Evolutionary conservation across 2,329 filamentous ascomycete genomes (phyloP), one percentile per base, ranked within the genome.

Genomic region (Parastagonospora nodorum): DNA sequence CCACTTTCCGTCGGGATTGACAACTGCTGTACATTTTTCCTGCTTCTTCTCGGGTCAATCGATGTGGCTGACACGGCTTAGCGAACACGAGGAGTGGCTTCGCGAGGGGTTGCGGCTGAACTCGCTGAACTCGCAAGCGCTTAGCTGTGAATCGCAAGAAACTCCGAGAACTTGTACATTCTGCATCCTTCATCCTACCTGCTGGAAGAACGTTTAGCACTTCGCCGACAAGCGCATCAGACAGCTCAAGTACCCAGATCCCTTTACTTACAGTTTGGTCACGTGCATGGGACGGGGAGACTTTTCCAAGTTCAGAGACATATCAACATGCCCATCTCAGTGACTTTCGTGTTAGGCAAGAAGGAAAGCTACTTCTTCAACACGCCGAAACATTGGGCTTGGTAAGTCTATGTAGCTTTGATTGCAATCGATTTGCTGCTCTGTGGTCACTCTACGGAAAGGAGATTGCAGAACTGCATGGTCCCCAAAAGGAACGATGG

Each of bases 351-450:
- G 8, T 55, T 71, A 45, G 68, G 68, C 14, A 11, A 54, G 27
- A 68, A 69, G 33, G 56, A 65, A 30, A 48, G 60, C 0, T 71
- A 71, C 49, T 69, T 71, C 57, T 71, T 71, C 43, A 71, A 69
- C 44, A 68, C 56, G 36, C 68, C 68, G 27, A 69, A 64, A 8
- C 68, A 69, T 45, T 69, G 67, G 67, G 66, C 67, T 16, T 61
- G 66, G 64, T 68, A 50, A 55, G 63, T 55, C 38, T 4, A 8
- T 15, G 28, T 24, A 6, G 40, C 11, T 38, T 15, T 29, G 15
- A n/a, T 4, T 24, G 19, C 19, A 24, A 24, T 24, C 19, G 3
- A 24, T 3, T 24, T 5, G 19, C 19, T 24, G 3, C 19, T 24
- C 3, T 24, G 3, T 24, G 19, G 19, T 24, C 19, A 24, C 19